Base-by-base conservation (phyloP, 495 filamentous ascomycete species). In the Aspergillus diversus region DNA sequence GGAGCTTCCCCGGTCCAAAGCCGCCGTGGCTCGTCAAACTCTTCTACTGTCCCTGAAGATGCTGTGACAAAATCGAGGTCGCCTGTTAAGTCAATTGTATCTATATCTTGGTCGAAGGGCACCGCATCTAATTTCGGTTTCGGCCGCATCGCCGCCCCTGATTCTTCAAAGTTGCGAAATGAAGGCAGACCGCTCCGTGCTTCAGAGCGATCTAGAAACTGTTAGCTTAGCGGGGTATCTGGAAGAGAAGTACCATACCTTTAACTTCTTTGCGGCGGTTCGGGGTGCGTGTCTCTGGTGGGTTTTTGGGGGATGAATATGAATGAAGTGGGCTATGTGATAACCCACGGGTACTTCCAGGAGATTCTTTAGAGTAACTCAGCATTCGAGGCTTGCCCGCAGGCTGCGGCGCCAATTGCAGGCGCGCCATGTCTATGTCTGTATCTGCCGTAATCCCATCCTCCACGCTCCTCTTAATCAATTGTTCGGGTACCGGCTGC, bases 1-100 rank as follows among this genome's bases (percentile, higher is more conserved):
- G 83, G 81, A 51, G 76, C 78, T 33, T 86, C 85, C 65, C 89
- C 87, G 15, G 74, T 76, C 89, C 88, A 91, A 63, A 90, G 37
- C 37, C 70, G 71, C 42, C 73, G 77, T 35, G 85, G 74, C 15
- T 86, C 84, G 9, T 81, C 79, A 70, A 89, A 82, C 5, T 75
- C 71, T 57, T 81, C 75, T 60, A 80, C 57, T 6, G 78, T 78
- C 52, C 72, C 75, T 17, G 79, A 78, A 16, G 77, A 78, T 16
- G 76, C 51, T 42, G 73, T 63, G 21, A 72, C 66, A 59, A 63
- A 67, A 75, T 85, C 77, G 9, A 68, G 47, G 43, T 85, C 87
- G 13, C 81, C 85, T 1, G 91, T 95, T 43, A 96, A 72, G 67
- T 95, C 92, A 59, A 95, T 82, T 0, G 87, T 77, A 53, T 90